Evolutionary conservation across 2,329 filamentous ascomycete species (phyloP).

Genomic region (Calonectria pauciramosa): DNA sequence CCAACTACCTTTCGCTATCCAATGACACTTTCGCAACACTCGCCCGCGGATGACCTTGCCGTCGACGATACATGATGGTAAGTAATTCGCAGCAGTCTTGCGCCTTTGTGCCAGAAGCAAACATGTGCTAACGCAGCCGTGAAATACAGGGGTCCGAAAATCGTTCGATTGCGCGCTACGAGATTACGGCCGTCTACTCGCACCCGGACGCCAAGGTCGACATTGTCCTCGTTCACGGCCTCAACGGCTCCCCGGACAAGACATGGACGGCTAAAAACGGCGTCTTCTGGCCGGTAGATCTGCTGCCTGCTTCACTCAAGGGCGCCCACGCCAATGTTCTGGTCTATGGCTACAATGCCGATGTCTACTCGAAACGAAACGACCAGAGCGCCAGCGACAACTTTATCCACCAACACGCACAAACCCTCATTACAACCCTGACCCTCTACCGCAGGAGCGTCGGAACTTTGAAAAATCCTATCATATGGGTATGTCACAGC

Average conservation of each 20-base stretch:
- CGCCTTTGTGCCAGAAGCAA: no score
- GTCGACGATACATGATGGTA: conserved; percentile 44
- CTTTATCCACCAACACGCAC: conserved; percentile 78
- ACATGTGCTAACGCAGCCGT: conserved; percentile 3
- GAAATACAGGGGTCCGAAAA: conserved; percentile 54
- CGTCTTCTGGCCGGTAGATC: conserved; percentile 78
- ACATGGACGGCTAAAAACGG: conserved; percentile 73
- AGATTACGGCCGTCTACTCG: conserved; percentile 70
- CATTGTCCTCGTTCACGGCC: conserved; percentile 79
- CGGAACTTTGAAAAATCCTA: conserved; percentile 71
- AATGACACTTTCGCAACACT: conserved; percentile 30
- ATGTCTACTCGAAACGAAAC: conserved; percentile 65
- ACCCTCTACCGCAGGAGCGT: conserved; percentile 73
- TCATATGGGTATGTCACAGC: conserved; percentile 83
- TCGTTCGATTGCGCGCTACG: conserved; percentile 60
- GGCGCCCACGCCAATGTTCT: conserved; percentile 73
- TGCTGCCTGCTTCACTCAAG: conserved; percentile 73
- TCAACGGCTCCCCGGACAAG: conserved; percentile 74
- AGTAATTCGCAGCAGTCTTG: conserved; percentile 12
- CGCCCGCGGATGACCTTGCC: conserved; percentile 22
- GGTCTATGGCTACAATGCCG: conserved; percentile 82
- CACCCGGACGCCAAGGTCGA: conserved; percentile 72
- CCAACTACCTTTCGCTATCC: conserved; percentile 1
- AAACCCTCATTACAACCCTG: conserved; percentile 74
- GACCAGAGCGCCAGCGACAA: conserved; percentile 73